Conservation (phyloP, 768 basidiomycete genomes). For the Auricularia auricula-judae region DNA sequence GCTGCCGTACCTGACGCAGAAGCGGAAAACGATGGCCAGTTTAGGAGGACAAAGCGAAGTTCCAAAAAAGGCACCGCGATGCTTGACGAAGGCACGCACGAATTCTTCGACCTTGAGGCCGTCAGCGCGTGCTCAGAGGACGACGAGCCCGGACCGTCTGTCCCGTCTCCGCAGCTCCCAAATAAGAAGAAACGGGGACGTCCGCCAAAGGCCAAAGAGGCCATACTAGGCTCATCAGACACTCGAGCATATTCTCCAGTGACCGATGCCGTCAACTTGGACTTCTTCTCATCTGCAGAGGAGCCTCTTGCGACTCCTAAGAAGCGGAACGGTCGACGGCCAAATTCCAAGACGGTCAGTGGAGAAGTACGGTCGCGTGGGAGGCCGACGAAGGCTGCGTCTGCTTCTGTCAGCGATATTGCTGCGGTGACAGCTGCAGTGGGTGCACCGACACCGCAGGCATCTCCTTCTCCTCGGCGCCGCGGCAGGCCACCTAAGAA, state of each 20-base stretch:
- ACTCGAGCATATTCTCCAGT: too few species aligned
- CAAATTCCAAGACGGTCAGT: too few species aligned
- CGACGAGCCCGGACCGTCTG: constrained; percentile 8
- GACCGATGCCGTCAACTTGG: too few species aligned
- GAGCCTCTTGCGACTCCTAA: too few species aligned
- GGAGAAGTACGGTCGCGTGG: too few species aligned
- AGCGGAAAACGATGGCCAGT: not conserved
- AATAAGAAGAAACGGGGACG: not conserved
- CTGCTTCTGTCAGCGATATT: not conserved
- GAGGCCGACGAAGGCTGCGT: too few species aligned
- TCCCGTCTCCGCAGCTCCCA: not conserved
- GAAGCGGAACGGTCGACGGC: too few species aligned
- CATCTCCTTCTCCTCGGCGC: not conserved
- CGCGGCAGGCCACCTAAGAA: not conserved
- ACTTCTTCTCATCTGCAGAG: too few species aligned
- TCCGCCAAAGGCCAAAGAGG: not conserved
- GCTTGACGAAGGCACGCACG: constrained; percentile 6
- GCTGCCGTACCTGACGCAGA: constrained; percentile 8
- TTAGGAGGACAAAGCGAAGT: not conserved
- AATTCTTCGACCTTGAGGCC: constrained; percentile 18
- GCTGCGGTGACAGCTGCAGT: not conserved
- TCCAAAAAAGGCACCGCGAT: not conserved
- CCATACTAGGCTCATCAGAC: too few species aligned
- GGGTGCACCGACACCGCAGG: not conserved
- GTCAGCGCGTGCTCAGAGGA: constrained; percentile 10